Conservation (phyloP, 805 yeast genomes). For the Cyberlindnera xishuangbannaensis region DNA sequence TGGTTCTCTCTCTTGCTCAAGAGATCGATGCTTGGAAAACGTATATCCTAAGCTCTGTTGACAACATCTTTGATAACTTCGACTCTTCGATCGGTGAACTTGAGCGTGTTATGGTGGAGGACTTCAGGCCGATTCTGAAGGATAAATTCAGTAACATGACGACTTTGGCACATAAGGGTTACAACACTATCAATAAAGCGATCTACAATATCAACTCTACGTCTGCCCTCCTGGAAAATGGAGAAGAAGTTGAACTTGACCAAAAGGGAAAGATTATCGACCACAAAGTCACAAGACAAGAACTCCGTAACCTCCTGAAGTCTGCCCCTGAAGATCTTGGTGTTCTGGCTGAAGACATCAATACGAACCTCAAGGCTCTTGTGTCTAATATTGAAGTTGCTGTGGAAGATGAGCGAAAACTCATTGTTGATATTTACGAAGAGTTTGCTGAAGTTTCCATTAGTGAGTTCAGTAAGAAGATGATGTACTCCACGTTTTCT, state of each 20-base stretch:
- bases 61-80: constrained; percentile 35
- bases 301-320: constrained; percentile 38
- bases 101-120: constrained; percentile 23
- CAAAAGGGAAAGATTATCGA: constrained; percentile 29
- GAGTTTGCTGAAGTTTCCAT: constrained; percentile 68
- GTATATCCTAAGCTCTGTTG: constrained; percentile 32
- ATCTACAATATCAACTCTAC: constrained; percentile 36
- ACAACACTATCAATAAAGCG: constrained; percentile 26
- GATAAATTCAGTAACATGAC: constrained; percentile 31
- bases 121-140: constrained; percentile 28
- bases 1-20: constrained; percentile 23
- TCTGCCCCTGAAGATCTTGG: constrained; percentile 28
- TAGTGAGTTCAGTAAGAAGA: constrained; percentile 55
- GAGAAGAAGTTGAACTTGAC: constrained; percentile 30
- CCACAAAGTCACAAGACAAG: constrained; percentile 39
- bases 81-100: constrained; percentile 30
- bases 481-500: constrained; percentile 34
- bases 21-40: constrained; percentile 33
- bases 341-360: constrained; percentile 28
- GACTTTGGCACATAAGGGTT: constrained; percentile 22
- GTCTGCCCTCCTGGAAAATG: constrained; percentile 27
- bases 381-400: constrained; percentile 25
- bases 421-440: constrained; percentile 60
- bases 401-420: constrained; percentile 33
- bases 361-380: constrained; percentile 27